Conservation (phyloP, 2,329 filamentous ascomycete species). For the Fusarium longipes region DNA sequence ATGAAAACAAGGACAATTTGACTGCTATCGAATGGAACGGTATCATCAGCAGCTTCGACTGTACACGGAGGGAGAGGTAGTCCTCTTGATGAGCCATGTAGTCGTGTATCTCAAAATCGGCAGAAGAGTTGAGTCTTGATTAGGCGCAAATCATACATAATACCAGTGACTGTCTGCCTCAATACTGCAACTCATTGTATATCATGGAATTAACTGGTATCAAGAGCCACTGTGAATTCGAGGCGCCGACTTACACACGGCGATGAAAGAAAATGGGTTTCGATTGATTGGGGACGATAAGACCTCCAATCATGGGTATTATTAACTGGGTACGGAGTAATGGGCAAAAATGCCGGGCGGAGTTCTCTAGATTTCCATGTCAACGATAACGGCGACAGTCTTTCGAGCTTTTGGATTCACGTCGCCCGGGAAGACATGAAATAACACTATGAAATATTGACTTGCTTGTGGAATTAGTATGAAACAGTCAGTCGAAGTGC, state of each 20-base stretch:
- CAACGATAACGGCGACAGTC: background rate
- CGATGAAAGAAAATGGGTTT: background rate
- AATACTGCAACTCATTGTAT: background rate
- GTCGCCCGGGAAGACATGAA: background rate
- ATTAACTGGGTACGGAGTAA: constrained; percentile 10
- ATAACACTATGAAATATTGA: background rate
- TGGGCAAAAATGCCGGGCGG: background rate
- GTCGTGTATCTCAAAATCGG: background rate
- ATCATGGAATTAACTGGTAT: background rate
- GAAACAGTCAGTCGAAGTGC: background rate
- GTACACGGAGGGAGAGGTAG: constrained; percentile 37
- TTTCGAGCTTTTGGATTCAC: background rate
- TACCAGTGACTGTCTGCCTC: too few relatives aligned
- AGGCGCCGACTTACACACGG: background rate
- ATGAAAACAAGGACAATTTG: constrained; percentile 61
- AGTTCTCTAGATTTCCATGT: background rate
- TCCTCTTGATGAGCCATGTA: constrained; percentile 8
- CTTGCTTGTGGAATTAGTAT: background rate
- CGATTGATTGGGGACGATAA: background rate
- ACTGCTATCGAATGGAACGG: constrained; percentile 58
- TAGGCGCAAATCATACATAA: background rate
- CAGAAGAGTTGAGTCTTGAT: background rate
- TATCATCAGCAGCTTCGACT: constrained; percentile 53
- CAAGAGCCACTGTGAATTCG: background rate
- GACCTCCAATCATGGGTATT: background rate